A percentile compares a stretch with the other conserved stretches of the same genome.
Conservation (phyloP, 306 rosid species). For the Prunus mongolica region DNA sequence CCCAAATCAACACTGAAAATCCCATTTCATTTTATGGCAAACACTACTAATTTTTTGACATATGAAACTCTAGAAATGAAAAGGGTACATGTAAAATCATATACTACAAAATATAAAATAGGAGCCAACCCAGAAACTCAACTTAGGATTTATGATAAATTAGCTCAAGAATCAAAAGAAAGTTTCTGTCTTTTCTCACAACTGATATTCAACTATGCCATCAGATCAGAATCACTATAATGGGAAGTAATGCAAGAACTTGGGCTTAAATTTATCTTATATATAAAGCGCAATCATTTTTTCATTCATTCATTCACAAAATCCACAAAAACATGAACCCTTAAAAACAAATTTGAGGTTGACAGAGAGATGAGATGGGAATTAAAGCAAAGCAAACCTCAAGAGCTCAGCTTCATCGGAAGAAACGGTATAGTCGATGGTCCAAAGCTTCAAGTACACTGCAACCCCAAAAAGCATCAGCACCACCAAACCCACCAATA, state of each 20-base stretch:
- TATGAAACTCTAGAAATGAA: neutral
- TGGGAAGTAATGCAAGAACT: neutral
- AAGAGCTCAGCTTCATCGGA: conserved; percentile 54
- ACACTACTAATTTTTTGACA: neutral
- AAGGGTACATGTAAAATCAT: too few species aligned
- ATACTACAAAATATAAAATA: neutral
- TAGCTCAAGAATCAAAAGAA: neutral
- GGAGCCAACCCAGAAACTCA: neutral
- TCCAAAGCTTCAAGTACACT: conserved; percentile 69
- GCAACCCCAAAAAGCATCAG: conserved; percentile 64
- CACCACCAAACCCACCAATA: conserved; percentile 43
- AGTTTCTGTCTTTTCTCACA: neutral
- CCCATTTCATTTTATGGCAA: neutral
- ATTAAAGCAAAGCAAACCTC: conserved; percentile 35
- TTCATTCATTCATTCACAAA: neutral
- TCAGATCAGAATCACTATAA: too few species aligned
- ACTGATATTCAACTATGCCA: too few species aligned
- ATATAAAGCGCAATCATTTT: neutral
- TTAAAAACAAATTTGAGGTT: neutral
- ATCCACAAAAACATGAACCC: neutral
- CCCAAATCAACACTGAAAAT: neutral
- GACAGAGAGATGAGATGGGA: neutral
- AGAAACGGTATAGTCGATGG: conserved; percentile 52
- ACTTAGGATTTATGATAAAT: neutral
- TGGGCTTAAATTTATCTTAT: neutral